These are phyloP conservation scores for Clarireedia monteithiana DNA, from an alignment of 2,329 filamentous ascomycete species.

Conservation along the genomic window DNA sequence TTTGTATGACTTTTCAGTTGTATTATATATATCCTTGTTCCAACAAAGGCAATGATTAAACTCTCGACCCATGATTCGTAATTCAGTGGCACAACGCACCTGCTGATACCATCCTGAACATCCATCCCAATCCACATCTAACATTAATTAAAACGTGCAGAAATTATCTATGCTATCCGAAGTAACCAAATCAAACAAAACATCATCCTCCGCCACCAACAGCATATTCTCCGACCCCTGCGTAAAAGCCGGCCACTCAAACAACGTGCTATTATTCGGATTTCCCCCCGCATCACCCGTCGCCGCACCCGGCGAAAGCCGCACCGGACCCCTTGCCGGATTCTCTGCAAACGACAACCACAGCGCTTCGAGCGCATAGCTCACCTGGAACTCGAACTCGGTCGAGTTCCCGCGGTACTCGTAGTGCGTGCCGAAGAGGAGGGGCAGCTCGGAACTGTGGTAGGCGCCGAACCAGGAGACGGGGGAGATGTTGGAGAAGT, in stretches of 20 bases:
- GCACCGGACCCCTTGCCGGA: neutral
- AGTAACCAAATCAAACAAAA: neutral
- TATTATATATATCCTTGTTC: too few relatives aligned
- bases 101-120: too few relatives aligned
- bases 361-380: neutral
- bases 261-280: too few relatives aligned
- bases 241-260: neutral
- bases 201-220: neutral
- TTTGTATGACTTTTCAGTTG: too few relatives aligned
- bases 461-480: constrained; percentile 11
- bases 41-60: too few relatives aligned
- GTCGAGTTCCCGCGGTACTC: constrained; percentile 1
- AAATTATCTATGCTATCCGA: neutral
- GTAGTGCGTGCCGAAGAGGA: constrained; percentile 10
- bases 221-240: neutral
- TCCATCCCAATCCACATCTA: neutral
- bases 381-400: neutral
- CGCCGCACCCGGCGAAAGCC: too few relatives aligned
- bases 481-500: constrained; percentile 27
- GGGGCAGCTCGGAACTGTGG: constrained; percentile 11
- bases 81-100: too few relatives aligned
- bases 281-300: too few relatives aligned
- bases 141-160: neutral
- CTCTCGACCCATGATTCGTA: too few relatives aligned
- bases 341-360: neutral